Evolutionary conservation across 805 yeast genomes (phyloP).

Genomic region (Metschnikowia continentalis): DNA sequence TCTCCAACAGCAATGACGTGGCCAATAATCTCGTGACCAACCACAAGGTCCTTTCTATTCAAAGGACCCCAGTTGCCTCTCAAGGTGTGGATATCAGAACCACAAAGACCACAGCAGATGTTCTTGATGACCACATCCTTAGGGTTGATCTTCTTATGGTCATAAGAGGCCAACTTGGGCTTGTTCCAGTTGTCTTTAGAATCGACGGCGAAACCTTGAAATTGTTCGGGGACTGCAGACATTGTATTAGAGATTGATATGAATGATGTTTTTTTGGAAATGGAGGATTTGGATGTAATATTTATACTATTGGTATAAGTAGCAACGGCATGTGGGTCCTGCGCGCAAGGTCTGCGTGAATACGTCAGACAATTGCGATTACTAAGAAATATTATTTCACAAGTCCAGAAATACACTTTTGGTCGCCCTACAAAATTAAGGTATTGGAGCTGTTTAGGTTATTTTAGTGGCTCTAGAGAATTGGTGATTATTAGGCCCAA

Average conservation of each 20-base stretch:
- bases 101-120: slow-evolving; percentile 20
- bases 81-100: slow-evolving; percentile 17
- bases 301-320: background rate
- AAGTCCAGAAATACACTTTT: background rate
- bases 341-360: background rate
- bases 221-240: slow-evolving; percentile 43
- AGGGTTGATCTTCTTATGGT: slow-evolving; percentile 39
- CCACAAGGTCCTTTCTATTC: slow-evolving; percentile 32
- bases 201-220: slow-evolving; percentile 57
- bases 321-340: background rate
- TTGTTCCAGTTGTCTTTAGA: slow-evolving; percentile 51
- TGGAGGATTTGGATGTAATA: background rate
- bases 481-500: too few relatives aligned
- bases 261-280: too few relatives aligned
- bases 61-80: slow-evolving; percentile 17
- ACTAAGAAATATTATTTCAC: background rate
- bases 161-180: slow-evolving; percentile 48
- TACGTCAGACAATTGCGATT: background rate
- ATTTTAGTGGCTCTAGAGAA: too few relatives aligned
- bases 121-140: slow-evolving; percentile 26
- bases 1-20: slow-evolving; percentile 31
- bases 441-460: too few relatives aligned
- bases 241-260: slow-evolving; percentile 2
- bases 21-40: slow-evolving; percentile 71
- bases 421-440: background rate